Percentiles rank a stretch among this genome's conserved stretches.
Evolutionary conservation across 345 rosid genomes (phyloP).

Genomic region (Viola odorata): DNA sequence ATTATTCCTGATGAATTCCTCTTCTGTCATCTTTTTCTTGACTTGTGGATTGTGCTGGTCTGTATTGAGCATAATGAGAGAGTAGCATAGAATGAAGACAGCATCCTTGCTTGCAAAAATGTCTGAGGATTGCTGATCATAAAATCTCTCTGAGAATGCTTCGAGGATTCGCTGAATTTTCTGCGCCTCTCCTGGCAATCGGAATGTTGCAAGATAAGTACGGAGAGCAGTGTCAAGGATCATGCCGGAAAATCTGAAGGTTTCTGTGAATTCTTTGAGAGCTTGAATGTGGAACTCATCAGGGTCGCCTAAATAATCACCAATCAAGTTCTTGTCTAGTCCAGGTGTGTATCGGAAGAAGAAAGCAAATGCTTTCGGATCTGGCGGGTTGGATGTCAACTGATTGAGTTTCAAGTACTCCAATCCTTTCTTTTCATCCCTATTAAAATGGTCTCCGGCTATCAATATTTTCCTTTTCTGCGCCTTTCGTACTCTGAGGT

Average conservation of each 20-base stretch:
- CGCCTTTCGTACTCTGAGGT: constrained; percentile 55
- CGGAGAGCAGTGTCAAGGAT: constrained; percentile 72
- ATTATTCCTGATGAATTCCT: constrained; percentile 83
- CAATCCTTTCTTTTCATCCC: constrained; percentile 79
- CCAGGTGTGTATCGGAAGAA: constrained; percentile 71
- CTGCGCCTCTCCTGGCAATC: constrained; percentile 91
- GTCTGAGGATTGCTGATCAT: constrained; percentile 59
- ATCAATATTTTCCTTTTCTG: constrained; percentile 68
- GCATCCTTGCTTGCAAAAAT: constrained; percentile 71
- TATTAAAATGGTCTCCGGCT: constrained; percentile 70
- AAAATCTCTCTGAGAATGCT: constrained; percentile 71
- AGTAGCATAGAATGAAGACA: constrained; percentile 68
- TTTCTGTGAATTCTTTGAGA: constrained; percentile 64
- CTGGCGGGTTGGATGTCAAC: constrained; percentile 58
- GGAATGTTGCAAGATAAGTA: constrained; percentile 65
- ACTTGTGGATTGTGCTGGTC: constrained; percentile 93
- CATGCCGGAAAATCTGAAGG: constrained; percentile 79
- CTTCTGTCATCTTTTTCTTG: constrained; percentile 93
- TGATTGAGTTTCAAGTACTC: constrained; percentile 61
- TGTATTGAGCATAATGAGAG: constrained; percentile 91
- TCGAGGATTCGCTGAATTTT: constrained; percentile 81
- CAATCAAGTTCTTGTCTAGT: constrained; percentile 64
- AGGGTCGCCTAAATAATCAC: constrained; percentile 90
- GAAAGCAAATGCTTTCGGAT: constrained; percentile 57
- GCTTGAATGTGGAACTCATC: constrained; percentile 68